Conservation (phyloP, 1,139 yeast genomes). For the Suhomyces terraborum region DNA sequence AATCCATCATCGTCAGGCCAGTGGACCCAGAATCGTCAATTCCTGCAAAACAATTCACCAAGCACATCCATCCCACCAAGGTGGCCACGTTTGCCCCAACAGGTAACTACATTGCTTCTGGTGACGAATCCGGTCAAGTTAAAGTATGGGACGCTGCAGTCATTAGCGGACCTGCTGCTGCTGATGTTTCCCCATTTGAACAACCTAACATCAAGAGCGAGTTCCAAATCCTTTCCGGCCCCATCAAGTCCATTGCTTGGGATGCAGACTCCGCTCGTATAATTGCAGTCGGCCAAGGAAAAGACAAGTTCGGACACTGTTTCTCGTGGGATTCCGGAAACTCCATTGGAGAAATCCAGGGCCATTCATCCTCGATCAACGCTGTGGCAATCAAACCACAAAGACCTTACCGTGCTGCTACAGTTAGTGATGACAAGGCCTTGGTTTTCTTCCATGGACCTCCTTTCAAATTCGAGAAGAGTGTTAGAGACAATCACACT, state of each 20-base stretch:
- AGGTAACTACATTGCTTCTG: constrained; percentile 89
- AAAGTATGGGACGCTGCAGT: constrained; percentile 77
- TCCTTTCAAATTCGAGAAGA: constrained; percentile 81
- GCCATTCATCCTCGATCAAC: constrained; percentile 84
- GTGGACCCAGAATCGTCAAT: constrained; percentile 43
- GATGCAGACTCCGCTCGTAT: constrained; percentile 84
- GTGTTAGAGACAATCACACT: constrained; percentile 72
- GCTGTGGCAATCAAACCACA: constrained; percentile 85
- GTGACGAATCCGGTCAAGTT: constrained; percentile 85
- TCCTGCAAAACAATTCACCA: constrained; percentile 65
- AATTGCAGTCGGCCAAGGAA: constrained; percentile 95
- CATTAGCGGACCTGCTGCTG: constrained; percentile 39
- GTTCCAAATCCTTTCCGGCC: constrained; percentile 78
- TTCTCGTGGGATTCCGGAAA: constrained; percentile 94
- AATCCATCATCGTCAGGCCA: constrained; percentile 73
- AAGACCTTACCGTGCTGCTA: constrained; percentile 92
- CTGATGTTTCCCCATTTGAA: constrained; percentile 27
- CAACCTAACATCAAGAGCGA: constrained; percentile 77
- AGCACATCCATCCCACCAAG: constrained; percentile 63
- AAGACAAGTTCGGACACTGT: constrained; percentile 89
- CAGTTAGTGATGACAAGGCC: constrained; percentile 86
- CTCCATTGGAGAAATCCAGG: constrained; percentile 92
- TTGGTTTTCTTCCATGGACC: constrained; percentile 89
- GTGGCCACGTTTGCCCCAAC: constrained; percentile 88
- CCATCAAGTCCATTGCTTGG: constrained; percentile 86